Percentiles rank a stretch among this genome's conserved stretches.
Conservation (phyloP, 306 rosid genomes). For the Inga laurina region DNA sequence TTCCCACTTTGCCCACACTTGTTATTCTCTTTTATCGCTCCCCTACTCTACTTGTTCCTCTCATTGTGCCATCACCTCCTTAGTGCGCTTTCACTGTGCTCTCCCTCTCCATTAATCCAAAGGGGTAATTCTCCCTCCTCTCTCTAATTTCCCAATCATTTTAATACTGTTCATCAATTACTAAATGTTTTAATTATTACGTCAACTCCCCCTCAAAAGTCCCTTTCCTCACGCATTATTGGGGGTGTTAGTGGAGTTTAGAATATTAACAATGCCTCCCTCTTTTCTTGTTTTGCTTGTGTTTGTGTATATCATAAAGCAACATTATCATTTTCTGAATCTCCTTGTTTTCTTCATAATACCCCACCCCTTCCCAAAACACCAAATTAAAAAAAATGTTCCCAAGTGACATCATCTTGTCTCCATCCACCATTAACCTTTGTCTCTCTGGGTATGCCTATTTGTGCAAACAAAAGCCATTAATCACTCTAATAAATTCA, state of each 20-base stretch:
- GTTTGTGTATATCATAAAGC: slow-evolving; percentile 10
- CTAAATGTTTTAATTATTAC: slow-evolving; percentile 23
- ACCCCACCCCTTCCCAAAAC: slow-evolving; percentile 15
- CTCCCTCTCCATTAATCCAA: neutral
- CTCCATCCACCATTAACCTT: slow-evolving; percentile 19
- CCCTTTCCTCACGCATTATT: neutral
- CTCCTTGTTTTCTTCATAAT: slow-evolving; percentile 17
- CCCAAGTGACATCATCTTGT: slow-evolving; percentile 35
- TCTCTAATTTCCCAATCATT: neutral
- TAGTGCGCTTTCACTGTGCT: slow-evolving; percentile 61
- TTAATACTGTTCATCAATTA: neutral
- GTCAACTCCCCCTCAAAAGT: slow-evolving; percentile 33
- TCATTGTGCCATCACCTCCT: slow-evolving; percentile 32
- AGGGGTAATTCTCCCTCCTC: neutral
- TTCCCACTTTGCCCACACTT: slow-evolving; percentile 51
- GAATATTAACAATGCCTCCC: slow-evolving; percentile 10
- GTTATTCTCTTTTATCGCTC: slow-evolving; percentile 32
- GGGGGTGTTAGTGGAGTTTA: slow-evolving; percentile 2
- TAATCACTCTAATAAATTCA: neutral
- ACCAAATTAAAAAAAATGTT: neutral
- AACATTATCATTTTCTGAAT: slow-evolving; percentile 15
- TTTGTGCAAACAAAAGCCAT: neutral
- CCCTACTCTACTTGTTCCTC: slow-evolving; percentile 14
- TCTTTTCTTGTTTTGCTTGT: neutral
- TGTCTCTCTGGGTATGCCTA: neutral